phyloP scores from a whole-genome alignment of 352 stramenopile genomes.

The Phytophthora uliginosa region DNA sequence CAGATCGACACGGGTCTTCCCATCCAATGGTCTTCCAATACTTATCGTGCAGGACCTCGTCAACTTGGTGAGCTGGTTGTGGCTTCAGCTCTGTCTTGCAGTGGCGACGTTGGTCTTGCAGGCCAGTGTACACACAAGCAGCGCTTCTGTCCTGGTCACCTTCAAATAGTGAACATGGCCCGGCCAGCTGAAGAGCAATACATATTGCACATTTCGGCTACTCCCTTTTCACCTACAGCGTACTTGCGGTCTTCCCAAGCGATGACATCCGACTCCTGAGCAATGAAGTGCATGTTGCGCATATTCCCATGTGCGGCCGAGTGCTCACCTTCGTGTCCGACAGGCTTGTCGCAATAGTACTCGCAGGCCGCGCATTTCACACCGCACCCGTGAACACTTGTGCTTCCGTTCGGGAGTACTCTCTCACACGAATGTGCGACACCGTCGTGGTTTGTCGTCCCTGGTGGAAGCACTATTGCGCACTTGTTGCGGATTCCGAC shows the following conservation, averaged over 20 bases:
- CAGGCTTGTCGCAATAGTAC: slow-evolving; percentile 55
- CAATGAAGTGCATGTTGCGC: slow-evolving; percentile 55
- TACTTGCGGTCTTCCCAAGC: slow-evolving; percentile 40
- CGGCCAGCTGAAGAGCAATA: slow-evolving; percentile 55
- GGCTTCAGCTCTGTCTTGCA: slow-evolving; percentile 36
- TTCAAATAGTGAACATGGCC: slow-evolving; percentile 58
- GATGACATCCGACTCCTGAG: slow-evolving; percentile 28
- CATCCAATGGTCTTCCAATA: slow-evolving; percentile 64
- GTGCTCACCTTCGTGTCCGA: slow-evolving; percentile 47
- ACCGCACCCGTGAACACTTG: slow-evolving; percentile 40
- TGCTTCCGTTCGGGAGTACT: slow-evolving; percentile 21
- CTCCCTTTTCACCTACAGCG: slow-evolving; percentile 39
- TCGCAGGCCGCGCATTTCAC: slow-evolving; percentile 44
- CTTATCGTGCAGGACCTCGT: slow-evolving; percentile 55
- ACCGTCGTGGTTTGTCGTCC: slow-evolving; percentile 26
- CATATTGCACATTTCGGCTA: slow-evolving; percentile 65
- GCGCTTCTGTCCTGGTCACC: slow-evolving; percentile 19
- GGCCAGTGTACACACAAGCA: slow-evolving; percentile 41
- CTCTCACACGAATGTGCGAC: slow-evolving; percentile 36
- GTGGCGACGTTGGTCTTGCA: slow-evolving; percentile 45
- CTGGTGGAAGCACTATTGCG: slow-evolving; percentile 27
- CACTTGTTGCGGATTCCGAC: slow-evolving; percentile 46
- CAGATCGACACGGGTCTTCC: slow-evolving; percentile 55
- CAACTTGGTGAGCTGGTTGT: slow-evolving; percentile 30
- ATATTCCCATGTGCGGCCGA: slow-evolving; percentile 62